Base-by-base conservation (phyloP, 176 grass and related monocot genomes). In the Metroxylon sagu region DNA sequence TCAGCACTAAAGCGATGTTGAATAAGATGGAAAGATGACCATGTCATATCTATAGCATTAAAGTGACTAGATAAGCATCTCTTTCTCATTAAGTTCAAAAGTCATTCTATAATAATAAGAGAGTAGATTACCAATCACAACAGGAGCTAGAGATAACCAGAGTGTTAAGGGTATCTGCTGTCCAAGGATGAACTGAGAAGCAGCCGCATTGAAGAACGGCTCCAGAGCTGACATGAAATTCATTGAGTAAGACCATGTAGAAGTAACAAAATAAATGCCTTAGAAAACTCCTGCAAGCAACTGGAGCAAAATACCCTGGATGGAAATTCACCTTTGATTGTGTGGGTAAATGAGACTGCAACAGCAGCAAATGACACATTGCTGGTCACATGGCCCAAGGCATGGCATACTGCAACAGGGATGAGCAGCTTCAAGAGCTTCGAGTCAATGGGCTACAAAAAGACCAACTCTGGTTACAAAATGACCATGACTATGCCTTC, bases 141-240 rank as follows among this genome's bases (percentile, higher is more conserved):
- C 93, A 18, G 93, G 93, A 50, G 93, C 88, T 62, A 98, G 87
- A 67, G 93, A 98, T 60, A 98, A 57, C 93, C 93, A 98, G 26
- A 98, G 82, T 62, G 93, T 50, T 18, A 81, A 62, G 19, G 93
- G 93, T 71, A 98, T 86, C 72, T 77, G 82, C 52, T 98, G 93
- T 30, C 93, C 93, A 71, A 98, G 93, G 76, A 98, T 59, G 81
- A 98, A 98, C 73, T 98, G 93, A 53, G 93, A 92, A 78, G 93
- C 93, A 16, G 93, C 81, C 21, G 93, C 93, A 76, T 92, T 98
- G 76, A 98, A 98, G 75, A 98, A 98, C 19, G 93, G 93, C 72
- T 98, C 93, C 82, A 98, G 65, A 83, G 93, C 93, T 98, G 75
- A 26, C 73, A 71, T 35, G 60, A 30, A 60, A 66, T 65, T 61